Evolutionary conservation across 495 filamentous ascomycete genomes (phyloP).

Genomic region (Lichenothelia convexa): DNA sequence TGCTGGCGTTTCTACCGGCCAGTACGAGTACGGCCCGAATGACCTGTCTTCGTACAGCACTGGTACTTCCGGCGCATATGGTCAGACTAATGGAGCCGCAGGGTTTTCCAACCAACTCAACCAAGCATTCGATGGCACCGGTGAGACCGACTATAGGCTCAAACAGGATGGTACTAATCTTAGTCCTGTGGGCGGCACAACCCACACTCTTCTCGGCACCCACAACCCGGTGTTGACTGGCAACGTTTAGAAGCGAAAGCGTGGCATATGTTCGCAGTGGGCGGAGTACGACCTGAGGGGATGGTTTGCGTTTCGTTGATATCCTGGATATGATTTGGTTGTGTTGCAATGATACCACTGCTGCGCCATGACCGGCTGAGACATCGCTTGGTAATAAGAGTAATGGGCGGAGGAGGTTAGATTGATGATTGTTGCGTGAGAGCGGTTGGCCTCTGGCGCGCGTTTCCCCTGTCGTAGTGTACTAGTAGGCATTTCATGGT

Average conservation of each 20-base stretch:
- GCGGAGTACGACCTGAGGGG: no score
- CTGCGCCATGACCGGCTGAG: no score
- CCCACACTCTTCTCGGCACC: constrained; percentile 25
- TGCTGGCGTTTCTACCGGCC: constrained; percentile 5
- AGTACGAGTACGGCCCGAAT: constrained; percentile 8
- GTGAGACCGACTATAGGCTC: constrained; percentile 1
- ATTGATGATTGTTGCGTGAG: no score
- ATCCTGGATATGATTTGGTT: no score
- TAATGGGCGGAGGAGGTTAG: no score
- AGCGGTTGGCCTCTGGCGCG: no score
- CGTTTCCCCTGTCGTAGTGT: no score
- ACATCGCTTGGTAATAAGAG: no score
- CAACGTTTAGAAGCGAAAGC: constrained; percentile 17
- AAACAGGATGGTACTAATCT: constrained; percentile 2
- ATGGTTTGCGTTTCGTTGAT: no score
- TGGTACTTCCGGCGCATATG: constrained; percentile 2
- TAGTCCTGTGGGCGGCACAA: constrained; percentile 3
- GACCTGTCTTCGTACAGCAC: constrained; percentile 8
- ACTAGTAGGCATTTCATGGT: no score
- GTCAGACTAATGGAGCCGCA: constrained; percentile 8
- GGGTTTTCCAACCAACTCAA: constrained; percentile 38
- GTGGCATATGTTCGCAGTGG: no score
- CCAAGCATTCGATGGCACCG: constrained; percentile 14
- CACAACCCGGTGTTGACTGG: constrained; percentile 31
- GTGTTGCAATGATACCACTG: no score